These are phyloP conservation scores for Solanum chacoense DNA, from an alignment of 305 asterid species.

Conservation along the genomic window DNA sequence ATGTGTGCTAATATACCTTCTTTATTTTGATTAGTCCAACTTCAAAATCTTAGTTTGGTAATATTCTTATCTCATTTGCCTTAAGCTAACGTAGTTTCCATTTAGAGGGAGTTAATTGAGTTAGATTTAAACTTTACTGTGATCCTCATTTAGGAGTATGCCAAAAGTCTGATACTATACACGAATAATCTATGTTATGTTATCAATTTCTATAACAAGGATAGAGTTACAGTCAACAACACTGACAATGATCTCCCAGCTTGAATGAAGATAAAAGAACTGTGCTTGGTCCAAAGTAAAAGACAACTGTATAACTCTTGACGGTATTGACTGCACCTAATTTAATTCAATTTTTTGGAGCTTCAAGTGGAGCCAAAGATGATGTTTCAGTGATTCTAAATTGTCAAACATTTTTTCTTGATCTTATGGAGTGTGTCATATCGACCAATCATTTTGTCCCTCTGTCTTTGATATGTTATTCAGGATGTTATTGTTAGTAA, in stretches of 20 bases:
- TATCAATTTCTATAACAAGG: neutral
- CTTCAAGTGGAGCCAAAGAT: neutral
- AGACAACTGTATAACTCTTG: neutral
- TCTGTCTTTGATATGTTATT: neutral
- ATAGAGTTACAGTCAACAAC: neutral
- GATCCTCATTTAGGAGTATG: neutral
- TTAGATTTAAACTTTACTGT: neutral
- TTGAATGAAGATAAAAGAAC: neutral
- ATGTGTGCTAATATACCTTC: neutral
- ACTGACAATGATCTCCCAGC: neutral
- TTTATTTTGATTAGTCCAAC: neutral
- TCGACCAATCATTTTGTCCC: neutral
- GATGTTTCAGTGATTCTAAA: neutral
- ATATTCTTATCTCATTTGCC: neutral
- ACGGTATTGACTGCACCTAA: neutral
- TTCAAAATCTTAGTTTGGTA: neutral
- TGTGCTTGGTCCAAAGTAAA: neutral
- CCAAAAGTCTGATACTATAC: neutral
- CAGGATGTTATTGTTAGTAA: neutral
- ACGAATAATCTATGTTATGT: neutral
- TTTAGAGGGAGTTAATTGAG: neutral
- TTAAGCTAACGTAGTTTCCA: neutral
- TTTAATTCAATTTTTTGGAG: neutral
- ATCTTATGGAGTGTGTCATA: neutral
- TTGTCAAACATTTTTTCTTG: neutral